Evolutionary conservation across 225 moss, liverwort and hornwort genomes (phyloP), one percentile per base, ranked within the genome.

Genomic region (Marchantia polymorpha): DNA sequence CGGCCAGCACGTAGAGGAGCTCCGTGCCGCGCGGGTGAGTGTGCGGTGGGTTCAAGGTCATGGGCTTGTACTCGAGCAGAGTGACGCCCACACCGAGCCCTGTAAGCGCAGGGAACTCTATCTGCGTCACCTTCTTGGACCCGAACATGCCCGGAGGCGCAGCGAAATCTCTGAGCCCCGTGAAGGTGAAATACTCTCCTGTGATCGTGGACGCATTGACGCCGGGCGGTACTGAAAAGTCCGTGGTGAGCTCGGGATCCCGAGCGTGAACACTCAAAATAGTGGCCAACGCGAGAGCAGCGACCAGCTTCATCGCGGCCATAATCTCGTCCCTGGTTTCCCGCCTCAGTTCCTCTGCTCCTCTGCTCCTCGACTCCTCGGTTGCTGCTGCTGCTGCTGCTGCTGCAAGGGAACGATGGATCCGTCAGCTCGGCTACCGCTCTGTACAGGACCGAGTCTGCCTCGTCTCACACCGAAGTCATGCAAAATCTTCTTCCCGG

Each of bases 21-120:
- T 88, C 85, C 0, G 83, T 77, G 12, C 80, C 85, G 23, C 79
- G 71, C 0, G 78, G 85, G 63, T 83, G 85, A 14, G 82, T 83
- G 64, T 88, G 85, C 5, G 82, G 84, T 0, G 61, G 81, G 74
- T 82, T 83, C 55, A 82, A 20, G 7, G 79, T 70, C 7, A 50
- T 81, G 4, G 75, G 66, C 25, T 66, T 49, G 60, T 66, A 85
- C 23, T 69, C 51, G 52, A 85, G 60, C 8, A 85, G 17, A 29
- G 85, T 66, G 30, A 48, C 64, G 6, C 77, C 73, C 6, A 82
- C 69, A 0, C 85, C 78, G 55, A 79, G 69, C 9, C 81, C 78
- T 48, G 70, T 7, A 3, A 85, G 75, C 10, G 81, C 78, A 27
- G 60, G 69, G 50, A 79, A 79, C 26, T 69, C 53, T 0, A 46